Evolutionary conservation across 78 protist species (phyloP).

Genomic region (slime mould (Dictyostelium discoideum)): DNA sequence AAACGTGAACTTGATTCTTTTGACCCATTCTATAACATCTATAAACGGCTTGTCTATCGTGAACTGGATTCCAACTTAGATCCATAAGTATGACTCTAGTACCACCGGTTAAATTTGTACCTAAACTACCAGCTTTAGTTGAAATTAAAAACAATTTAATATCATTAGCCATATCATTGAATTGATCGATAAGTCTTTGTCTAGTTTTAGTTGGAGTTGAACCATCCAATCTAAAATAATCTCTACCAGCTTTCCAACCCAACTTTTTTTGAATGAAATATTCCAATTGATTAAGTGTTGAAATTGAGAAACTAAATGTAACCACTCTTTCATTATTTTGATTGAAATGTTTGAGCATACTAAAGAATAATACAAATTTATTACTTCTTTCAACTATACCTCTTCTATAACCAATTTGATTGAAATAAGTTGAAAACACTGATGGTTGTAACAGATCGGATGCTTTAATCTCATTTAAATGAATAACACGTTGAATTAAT

Average conservation of each 20-base stretch:
- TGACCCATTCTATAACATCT: slow-evolving; percentile 98
- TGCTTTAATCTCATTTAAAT: slow-evolving; percentile 9
- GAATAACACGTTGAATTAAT: slow-evolving; percentile 13
- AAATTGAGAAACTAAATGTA: slow-evolving; percentile 20
- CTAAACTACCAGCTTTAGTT: slow-evolving; percentile 92
- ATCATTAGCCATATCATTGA: neutral
- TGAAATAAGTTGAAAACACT: slow-evolving; percentile 9
- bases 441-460: neutral
- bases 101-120: slow-evolving; percentile 96
- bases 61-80: slow-evolving; percentile 92
- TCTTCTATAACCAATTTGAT: slow-evolving; percentile 2
- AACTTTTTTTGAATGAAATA: slow-evolving; percentile 35
- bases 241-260: slow-evolving; percentile 13
- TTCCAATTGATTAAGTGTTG: slow-evolving; percentile 55
- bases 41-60: slow-evolving; percentile 94
- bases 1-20: slow-evolving; percentile 86
- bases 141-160: slow-evolving; percentile 60
- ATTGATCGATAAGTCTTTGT: slow-evolving; percentile 12
- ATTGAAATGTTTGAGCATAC: neutral
- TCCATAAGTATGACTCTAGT: slow-evolving; percentile 94
- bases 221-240: slow-evolving; percentile 70
- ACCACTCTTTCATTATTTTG: neutral
- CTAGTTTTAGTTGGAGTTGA: slow-evolving; percentile 25
- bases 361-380: slow-evolving; percentile 18
- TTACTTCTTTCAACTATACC: slow-evolving; percentile 36